A percentile compares a stretch with the other conserved stretches of the same genome.
Conservation (phyloP, 2,329 filamentous ascomycete species). For the Colletotrichum sojae region DNA sequence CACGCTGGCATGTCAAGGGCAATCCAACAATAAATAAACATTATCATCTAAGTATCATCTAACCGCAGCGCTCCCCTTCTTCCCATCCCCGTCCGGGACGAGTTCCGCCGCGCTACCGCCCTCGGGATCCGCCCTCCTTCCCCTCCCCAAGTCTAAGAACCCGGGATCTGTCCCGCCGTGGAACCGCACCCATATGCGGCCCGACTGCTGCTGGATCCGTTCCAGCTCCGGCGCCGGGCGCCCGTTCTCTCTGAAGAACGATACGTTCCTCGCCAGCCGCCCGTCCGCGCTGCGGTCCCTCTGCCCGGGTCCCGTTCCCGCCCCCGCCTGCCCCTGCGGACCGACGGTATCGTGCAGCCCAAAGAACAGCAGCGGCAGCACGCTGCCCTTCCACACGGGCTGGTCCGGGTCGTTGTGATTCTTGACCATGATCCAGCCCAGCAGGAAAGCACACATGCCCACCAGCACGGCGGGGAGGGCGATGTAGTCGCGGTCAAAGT, state of each 20-base stretch:
- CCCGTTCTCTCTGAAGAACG: slow-evolving; percentile 18
- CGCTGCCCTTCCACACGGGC: slow-evolving; percentile 37
- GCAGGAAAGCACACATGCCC: slow-evolving; percentile 14
- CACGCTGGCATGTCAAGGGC: too few relatives aligned
- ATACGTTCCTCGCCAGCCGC: slow-evolving; percentile 12
- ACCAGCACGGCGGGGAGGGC: slow-evolving; percentile 17
- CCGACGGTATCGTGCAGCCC: slow-evolving; percentile 15
- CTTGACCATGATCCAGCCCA: slow-evolving; percentile 28
- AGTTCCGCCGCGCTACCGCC: background rate
- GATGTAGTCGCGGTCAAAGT: slow-evolving; percentile 29
- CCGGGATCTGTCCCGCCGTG: slow-evolving; percentile 31
- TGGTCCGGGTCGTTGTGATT: slow-evolving; percentile 36
- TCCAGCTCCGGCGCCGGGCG: slow-evolving; percentile 25
- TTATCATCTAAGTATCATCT: too few relatives aligned
- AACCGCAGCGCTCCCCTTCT: background rate
- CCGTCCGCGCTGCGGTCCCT: background rate
- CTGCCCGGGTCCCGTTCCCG: background rate
- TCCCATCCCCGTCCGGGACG: background rate
- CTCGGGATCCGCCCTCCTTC: slow-evolving; percentile 12
- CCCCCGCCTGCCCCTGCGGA: background rate
- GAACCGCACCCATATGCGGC: slow-evolving; percentile 29
- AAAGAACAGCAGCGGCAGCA: slow-evolving; percentile 33
- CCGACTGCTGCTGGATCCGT: slow-evolving; percentile 31
- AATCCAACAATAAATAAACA: too few relatives aligned
- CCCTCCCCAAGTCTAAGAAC: slow-evolving; percentile 30